Evolutionary conservation across 2,329 filamentous ascomycete species (phyloP).

Genomic region (Fusarium sp.): DNA sequence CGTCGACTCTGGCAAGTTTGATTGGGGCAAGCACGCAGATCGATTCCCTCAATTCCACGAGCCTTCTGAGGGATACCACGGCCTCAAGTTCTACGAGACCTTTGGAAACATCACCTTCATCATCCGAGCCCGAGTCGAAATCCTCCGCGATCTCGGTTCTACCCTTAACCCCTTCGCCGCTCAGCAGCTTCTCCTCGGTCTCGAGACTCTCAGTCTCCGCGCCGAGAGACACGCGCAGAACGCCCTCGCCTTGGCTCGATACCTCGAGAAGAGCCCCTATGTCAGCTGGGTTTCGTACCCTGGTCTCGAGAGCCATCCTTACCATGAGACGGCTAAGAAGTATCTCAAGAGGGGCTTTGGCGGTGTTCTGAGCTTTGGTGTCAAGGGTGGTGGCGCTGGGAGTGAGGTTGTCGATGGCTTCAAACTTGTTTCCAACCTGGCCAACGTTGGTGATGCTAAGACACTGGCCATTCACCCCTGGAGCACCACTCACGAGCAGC

Average conservation of each 20-base stretch:
- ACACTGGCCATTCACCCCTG: conserved; percentile 95
- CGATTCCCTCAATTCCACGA: conserved; percentile 95
- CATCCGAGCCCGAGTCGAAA: conserved; percentile 88
- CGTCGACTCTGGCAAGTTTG: conserved; percentile 90
- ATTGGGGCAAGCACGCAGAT: conserved; percentile 87
- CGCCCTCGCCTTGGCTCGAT: conserved; percentile 81
- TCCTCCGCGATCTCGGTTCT: conserved; percentile 87
- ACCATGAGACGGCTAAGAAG: conserved; percentile 84
- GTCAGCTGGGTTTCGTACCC: conserved; percentile 96
- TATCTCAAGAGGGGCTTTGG: conserved; percentile 89
- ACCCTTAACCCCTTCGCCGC: conserved; percentile 90
- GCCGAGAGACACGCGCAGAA: conserved; percentile 90
- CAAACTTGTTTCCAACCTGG: conserved; percentile 94
- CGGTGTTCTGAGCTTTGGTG: conserved; percentile 92
- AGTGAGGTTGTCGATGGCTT: conserved; percentile 92
- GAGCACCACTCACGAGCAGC: conserved; percentile 94
- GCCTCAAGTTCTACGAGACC: conserved; percentile 93
- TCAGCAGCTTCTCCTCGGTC: conserved; percentile 88
- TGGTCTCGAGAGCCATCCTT: conserved; percentile 84
- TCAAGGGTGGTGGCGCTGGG: conserved; percentile 88
- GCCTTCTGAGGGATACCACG: conserved; percentile 90
- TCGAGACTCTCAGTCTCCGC: conserved; percentile 90
- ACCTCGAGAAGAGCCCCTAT: conserved; percentile 85
- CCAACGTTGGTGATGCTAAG: conserved; percentile 96
- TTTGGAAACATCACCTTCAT: conserved; percentile 87